Conservation (phyloP, 306 rosid species). For the Cicer cuneatum region DNA sequence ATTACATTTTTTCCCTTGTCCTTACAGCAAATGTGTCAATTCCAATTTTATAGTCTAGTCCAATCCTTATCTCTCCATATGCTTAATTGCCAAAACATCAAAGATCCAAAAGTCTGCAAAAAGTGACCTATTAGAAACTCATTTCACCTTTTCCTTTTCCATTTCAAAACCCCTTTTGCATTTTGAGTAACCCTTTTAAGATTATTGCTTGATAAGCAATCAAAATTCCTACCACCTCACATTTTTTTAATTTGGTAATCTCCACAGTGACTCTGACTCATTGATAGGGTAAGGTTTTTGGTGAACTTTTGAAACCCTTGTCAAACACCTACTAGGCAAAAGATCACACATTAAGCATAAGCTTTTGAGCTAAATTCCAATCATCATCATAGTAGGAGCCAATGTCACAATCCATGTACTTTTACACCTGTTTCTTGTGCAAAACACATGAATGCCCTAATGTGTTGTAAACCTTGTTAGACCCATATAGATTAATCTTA, state of each 20-base stretch:
- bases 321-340: constrained; percentile 81
- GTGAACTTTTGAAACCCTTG: constrained; percentile 82
- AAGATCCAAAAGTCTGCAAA: constrained; percentile 56
- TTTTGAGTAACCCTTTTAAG: constrained; percentile 67
- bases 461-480: constrained; percentile 71
- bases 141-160: constrained; percentile 86
- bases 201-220: constrained; percentile 76
- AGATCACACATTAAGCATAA: constrained; percentile 94
- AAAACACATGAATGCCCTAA: constrained; percentile 87
- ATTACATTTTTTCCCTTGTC: constrained; percentile 84
- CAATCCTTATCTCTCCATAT: constrained; percentile 72
- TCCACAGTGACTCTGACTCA: constrained; percentile 91
- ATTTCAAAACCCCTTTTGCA: constrained; percentile 84
- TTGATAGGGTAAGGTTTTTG: constrained; percentile 74
- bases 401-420: constrained; percentile 88
- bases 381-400: constrained; percentile 94
- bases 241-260: constrained; percentile 71
- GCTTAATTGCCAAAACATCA: constrained; percentile 62
- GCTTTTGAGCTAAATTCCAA: constrained; percentile 85
- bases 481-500: constrained; percentile 64
- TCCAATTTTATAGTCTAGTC: constrained; percentile 76
- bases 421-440: constrained; percentile 68
- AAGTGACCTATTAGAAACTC: constrained; percentile 69
- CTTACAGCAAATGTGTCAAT: constrained; percentile 92
- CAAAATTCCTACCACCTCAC: constrained; percentile 87